Percentiles rank a stretch among this genome's conserved stretches.
Evolutionary conservation across 2,329 filamentous ascomycete species (phyloP).

Genomic region (Chaetomium sp.): DNA sequence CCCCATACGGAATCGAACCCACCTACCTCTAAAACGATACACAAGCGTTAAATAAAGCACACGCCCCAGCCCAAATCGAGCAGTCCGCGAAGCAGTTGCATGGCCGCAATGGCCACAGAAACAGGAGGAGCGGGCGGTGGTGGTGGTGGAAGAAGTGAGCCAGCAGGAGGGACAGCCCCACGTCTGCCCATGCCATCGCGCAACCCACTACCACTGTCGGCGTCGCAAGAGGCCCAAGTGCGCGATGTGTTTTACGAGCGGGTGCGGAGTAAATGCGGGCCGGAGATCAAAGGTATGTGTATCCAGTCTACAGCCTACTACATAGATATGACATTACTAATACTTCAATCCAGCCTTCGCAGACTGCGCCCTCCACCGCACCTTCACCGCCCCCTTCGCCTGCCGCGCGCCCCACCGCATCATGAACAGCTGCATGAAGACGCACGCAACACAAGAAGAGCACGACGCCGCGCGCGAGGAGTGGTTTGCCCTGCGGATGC

Average conservation of each 20-base stretch:
- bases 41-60: background rate
- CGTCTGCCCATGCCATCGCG: constrained; percentile 49
- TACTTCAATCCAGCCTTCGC: too few relatives aligned
- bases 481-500: constrained; percentile 76
- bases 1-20: background rate
- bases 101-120: constrained; percentile 36
- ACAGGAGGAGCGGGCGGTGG: background rate
- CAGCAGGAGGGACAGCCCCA: constrained; percentile 13
- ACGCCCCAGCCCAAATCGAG: background rate
- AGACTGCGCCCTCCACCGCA: constrained; percentile 78
- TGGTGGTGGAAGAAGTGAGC: too few relatives aligned
- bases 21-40: background rate
- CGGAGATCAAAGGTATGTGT: constrained; percentile 76
- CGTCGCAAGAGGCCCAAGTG: constrained; percentile 75
- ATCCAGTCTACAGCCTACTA: too few relatives aligned
- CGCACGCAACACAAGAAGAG: constrained; percentile 75
- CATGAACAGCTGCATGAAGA: constrained; percentile 94
- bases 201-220: constrained; percentile 78
- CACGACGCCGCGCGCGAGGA: constrained; percentile 85
- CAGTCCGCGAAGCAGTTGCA: constrained; percentile 13
- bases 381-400: constrained; percentile 78
- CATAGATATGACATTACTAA: too few relatives aligned
- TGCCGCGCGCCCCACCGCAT: constrained; percentile 71
- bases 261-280: constrained; percentile 67
- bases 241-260: constrained; percentile 74